Evolutionary conservation across 2,329 filamentous ascomycete species (phyloP).

Genomic region (Trichoderma cornu-damae): DNA sequence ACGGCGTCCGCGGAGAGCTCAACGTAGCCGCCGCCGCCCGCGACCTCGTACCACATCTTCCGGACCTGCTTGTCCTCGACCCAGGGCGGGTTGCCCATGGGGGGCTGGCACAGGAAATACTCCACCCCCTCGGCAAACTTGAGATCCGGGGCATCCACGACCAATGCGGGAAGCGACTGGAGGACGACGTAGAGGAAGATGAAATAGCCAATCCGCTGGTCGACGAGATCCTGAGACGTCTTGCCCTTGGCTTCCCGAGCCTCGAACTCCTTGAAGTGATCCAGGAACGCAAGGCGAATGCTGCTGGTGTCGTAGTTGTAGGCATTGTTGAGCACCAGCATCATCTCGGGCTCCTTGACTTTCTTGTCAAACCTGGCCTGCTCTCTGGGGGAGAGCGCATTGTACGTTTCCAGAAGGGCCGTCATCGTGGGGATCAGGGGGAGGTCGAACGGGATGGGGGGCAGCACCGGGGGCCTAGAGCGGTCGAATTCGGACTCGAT

Average conservation of each 20-base stretch:
- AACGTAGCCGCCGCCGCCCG: slow-evolving; percentile 55
- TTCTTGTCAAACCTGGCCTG: slow-evolving; percentile 67
- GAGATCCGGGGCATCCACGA: slow-evolving; percentile 68
- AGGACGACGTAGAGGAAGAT: slow-evolving; percentile 74
- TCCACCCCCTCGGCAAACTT: slow-evolving; percentile 67
- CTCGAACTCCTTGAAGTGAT: slow-evolving; percentile 67
- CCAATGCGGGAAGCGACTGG: slow-evolving; percentile 71
- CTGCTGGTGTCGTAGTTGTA: slow-evolving; percentile 71
- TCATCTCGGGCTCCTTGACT: slow-evolving; percentile 73
- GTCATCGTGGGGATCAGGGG: slow-evolving; percentile 70
- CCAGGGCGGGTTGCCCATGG: slow-evolving; percentile 70
- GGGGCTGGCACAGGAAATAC: slow-evolving; percentile 75
- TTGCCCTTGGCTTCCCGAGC: slow-evolving; percentile 60
- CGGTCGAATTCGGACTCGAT: slow-evolving; percentile 85
- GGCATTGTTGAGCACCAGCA: slow-evolving; percentile 69
- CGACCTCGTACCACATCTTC: slow-evolving; percentile 70
- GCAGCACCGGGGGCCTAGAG: slow-evolving; percentile 81
- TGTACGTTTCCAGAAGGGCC: slow-evolving; percentile 59
- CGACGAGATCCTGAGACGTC: slow-evolving; percentile 60
- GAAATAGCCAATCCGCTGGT: slow-evolving; percentile 73
- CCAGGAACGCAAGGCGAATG: slow-evolving; percentile 56
- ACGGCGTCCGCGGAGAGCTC: slow-evolving; percentile 57
- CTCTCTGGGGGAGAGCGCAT: slow-evolving; percentile 63
- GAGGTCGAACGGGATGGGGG: slow-evolving; percentile 84
- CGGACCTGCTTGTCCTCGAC: slow-evolving; percentile 58